A percentile compares a stretch with the other conserved stretches of the same genome.
Conservation (phyloP, 2,329 filamentous ascomycete genomes). For the Colletotrichum sublineola region DNA sequence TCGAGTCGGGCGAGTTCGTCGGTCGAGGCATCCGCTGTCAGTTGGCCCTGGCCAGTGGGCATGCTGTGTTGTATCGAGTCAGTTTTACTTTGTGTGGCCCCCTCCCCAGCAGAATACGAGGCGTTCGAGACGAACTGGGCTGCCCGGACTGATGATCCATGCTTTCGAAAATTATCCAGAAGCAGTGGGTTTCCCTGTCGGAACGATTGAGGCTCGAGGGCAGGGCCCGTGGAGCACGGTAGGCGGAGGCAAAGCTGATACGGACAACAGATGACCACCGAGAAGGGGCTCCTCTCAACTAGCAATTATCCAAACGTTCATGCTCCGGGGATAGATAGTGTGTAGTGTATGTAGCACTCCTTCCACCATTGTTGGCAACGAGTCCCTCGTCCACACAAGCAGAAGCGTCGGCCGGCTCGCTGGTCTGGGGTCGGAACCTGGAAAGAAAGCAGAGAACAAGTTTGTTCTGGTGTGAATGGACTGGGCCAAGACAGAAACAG, state of each 20-base stretch:
- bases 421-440: background rate
- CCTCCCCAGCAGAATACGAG: slow-evolving; percentile 34
- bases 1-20: slow-evolving; percentile 38
- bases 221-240: slow-evolving; percentile 24
- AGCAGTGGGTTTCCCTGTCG: slow-evolving; percentile 32
- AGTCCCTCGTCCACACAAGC: background rate
- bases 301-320: slow-evolving; percentile 25
- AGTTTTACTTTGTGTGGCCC: slow-evolving; percentile 35
- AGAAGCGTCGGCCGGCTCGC: background rate
- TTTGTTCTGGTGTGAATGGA: slow-evolving; percentile 10
- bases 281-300: slow-evolving; percentile 32
- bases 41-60: slow-evolving; percentile 27
- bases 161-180: slow-evolving; percentile 36
- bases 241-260: slow-evolving; percentile 12
- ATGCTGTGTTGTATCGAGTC: slow-evolving; percentile 40
- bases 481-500: slow-evolving; percentile 28
- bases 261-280: slow-evolving; percentile 5
- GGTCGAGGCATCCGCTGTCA: slow-evolving; percentile 42
- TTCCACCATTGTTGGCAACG: background rate
- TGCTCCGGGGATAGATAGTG: slow-evolving; percentile 2
- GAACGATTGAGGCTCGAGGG: slow-evolving; percentile 37
- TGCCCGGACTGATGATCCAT: slow-evolving; percentile 37
- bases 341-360: background rate
- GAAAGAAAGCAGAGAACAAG: background rate
- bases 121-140: slow-evolving; percentile 34